Conservation (phyloP, 768 basidiomycete species). For the Boletus rubropictus region DNA sequence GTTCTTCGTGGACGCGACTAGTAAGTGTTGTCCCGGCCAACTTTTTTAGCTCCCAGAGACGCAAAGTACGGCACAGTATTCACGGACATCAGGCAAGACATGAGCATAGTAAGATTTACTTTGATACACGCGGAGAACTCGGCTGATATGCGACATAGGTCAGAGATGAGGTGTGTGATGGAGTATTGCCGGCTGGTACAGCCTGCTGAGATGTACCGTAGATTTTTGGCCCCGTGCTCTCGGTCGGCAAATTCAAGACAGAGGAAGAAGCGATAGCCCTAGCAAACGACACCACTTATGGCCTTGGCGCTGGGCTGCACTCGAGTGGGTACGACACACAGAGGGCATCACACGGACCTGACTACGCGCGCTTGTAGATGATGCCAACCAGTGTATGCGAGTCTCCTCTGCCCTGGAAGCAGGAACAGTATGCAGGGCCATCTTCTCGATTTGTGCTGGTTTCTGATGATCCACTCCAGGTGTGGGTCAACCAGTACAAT, state of each 20-base stretch:
- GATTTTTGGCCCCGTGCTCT: slow-evolving; percentile 94
- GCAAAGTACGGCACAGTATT: slow-evolving; percentile 51
- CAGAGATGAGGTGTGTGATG: slow-evolving; percentile 26
- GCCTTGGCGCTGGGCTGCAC: slow-evolving; percentile 88
- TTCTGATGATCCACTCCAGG: slow-evolving; percentile 35
- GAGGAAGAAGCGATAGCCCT: slow-evolving; percentile 81
- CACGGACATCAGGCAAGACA: slow-evolving; percentile 67
- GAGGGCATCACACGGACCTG: not conserved
- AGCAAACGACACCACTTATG: slow-evolving; percentile 87
- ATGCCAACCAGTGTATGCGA: slow-evolving; percentile 85
- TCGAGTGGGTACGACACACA: slow-evolving; percentile 50
- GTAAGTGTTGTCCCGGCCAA: slow-evolving; percentile 38
- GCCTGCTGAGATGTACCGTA: slow-evolving; percentile 27
- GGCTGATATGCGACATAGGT: slow-evolving; percentile 28
- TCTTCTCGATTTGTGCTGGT: not conserved
- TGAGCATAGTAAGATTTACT: slow-evolving; percentile 71
- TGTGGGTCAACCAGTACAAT: slow-evolving; percentile 93
- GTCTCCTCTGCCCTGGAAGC: slow-evolving; percentile 83
- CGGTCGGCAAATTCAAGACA: slow-evolving; percentile 74
- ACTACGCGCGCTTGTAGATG: slow-evolving; percentile 38
- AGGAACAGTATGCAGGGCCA: slow-evolving; percentile 59
- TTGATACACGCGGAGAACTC: not conserved
- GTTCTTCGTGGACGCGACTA: slow-evolving; percentile 86
- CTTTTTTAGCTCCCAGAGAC: slow-evolving; percentile 4
- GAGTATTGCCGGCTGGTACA: slow-evolving; percentile 5